Evolutionary conservation across 345 rosid species (phyloP).

Genomic region (Carallia pectinifolia): DNA sequence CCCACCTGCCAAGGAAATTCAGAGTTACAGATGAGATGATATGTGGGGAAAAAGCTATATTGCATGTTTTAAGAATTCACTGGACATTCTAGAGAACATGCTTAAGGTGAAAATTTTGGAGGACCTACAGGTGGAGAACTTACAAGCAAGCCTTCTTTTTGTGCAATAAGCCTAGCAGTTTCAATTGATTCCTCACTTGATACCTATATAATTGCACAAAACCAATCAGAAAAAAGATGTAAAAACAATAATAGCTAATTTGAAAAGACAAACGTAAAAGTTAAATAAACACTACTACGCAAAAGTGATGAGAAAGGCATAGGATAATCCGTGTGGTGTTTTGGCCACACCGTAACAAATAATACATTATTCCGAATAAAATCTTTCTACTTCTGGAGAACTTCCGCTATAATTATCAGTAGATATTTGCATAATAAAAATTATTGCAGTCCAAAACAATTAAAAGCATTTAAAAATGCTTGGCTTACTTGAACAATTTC

Average conservation of each 20-base stretch:
- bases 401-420: neutral
- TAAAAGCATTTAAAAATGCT: neutral
- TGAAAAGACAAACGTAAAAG: too few relatives aligned
- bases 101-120: neutral
- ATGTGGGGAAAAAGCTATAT: neutral
- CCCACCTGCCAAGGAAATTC: conserved; percentile 41
- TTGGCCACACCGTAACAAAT: neutral
- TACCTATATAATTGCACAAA: conserved; percentile 27
- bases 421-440: neutral
- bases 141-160: conserved; percentile 59
- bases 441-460: neutral
- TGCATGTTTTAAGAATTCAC: neutral
- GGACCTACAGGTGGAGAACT: conserved; percentile 1
- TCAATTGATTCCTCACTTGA: conserved; percentile 48
- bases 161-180: conserved; percentile 44
- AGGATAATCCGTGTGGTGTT: too few relatives aligned
- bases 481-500: conserved; percentile 75
- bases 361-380: neutral
- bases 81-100: neutral
- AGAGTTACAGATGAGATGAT: neutral
- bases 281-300: too few relatives aligned
- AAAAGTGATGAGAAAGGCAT: too few relatives aligned
- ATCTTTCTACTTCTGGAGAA: too few relatives aligned
- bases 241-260: too few relatives aligned
- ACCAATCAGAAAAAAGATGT: neutral